phyloP scores from a whole-genome alignment of 345 rosid species.

The Camelina laxa region DNA sequence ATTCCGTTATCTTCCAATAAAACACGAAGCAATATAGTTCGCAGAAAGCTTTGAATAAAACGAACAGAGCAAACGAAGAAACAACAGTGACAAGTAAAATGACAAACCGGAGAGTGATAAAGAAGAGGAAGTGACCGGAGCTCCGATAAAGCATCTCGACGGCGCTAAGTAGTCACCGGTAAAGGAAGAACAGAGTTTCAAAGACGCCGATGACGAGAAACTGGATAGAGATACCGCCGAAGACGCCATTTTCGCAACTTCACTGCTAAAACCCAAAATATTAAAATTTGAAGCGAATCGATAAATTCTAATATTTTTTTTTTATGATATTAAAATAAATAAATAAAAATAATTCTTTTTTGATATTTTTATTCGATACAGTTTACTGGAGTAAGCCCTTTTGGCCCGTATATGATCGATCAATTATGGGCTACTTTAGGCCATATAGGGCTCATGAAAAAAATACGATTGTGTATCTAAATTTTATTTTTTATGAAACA shows the following conservation, averaged over 20 bases:
- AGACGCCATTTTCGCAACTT: slow-evolving; percentile 52
- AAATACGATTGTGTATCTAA: too few relatives aligned
- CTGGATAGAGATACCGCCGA: slow-evolving; percentile 51
- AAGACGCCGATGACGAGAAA: slow-evolving; percentile 40
- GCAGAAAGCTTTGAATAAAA: background rate
- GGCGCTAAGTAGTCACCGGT: slow-evolving; percentile 40
- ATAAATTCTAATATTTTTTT: background rate
- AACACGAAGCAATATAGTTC: background rate
- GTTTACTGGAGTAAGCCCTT: slow-evolving; percentile 26
- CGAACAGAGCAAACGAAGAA: slow-evolving; percentile 1
- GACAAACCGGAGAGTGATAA: slow-evolving; percentile 50
- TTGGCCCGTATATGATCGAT: background rate
- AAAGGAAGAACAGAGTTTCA: slow-evolving; percentile 43
- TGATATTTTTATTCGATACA: background rate
- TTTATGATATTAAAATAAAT: background rate
- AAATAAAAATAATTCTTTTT: background rate
- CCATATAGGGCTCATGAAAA: background rate
- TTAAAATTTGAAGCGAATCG: slow-evolving; percentile 5
- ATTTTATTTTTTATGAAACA: too few relatives aligned
- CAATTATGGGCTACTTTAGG: background rate
- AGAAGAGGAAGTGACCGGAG: slow-evolving; percentile 50
- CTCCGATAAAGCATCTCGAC: slow-evolving; percentile 46
- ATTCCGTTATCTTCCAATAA: background rate
- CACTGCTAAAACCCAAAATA: slow-evolving; percentile 29
- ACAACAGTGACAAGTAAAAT: slow-evolving; percentile 14